Evolutionary conservation across 2,329 filamentous ascomycete species (phyloP).

Genomic region (Lithohypha guttulata): DNA sequence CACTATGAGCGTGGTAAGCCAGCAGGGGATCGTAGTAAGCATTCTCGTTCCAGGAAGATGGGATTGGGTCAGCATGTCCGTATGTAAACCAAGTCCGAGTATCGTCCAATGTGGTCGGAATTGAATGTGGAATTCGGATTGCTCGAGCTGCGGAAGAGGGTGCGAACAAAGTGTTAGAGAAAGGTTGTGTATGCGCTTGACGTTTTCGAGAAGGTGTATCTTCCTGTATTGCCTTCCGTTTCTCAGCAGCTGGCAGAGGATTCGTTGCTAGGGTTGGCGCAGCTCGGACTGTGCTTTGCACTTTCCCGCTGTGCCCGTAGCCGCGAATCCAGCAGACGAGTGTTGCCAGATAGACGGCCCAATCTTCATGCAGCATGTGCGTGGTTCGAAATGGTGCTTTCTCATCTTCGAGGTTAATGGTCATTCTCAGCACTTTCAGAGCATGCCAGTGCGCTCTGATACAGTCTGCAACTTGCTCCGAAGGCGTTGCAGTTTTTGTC

Average conservation of each 20-base stretch:
- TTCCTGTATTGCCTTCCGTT: no score
- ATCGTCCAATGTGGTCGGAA: no score
- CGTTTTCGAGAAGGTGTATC: background rate
- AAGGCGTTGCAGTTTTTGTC: constrained; percentile 1
- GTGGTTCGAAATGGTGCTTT: constrained; percentile 13
- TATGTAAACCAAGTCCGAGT: constrained; percentile 6
- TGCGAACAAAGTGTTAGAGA: background rate
- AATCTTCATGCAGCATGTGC: constrained; percentile 26
- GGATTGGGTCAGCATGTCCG: background rate
- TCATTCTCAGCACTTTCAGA: constrained; percentile 18
- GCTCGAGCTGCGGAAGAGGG: background rate
- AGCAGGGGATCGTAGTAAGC: constrained; percentile 4
- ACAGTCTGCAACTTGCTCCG: constrained; percentile 18
- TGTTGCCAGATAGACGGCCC: constrained; percentile 26
- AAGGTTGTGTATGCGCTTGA: background rate
- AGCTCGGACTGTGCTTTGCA: background rate
- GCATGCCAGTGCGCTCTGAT: constrained; percentile 28
- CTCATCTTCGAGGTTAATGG: constrained; percentile 11
- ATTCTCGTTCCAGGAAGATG: no score
- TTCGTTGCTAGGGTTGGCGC: background rate
- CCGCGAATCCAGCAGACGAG: constrained; percentile 29
- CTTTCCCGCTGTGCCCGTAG: constrained; percentile 6
- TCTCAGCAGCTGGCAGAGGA: no score
- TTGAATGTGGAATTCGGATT: background rate
- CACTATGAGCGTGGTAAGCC: constrained; percentile 18